Base-by-base conservation (phyloP, 805 yeast genomes). In the Peterozyma xylosa region DNA sequence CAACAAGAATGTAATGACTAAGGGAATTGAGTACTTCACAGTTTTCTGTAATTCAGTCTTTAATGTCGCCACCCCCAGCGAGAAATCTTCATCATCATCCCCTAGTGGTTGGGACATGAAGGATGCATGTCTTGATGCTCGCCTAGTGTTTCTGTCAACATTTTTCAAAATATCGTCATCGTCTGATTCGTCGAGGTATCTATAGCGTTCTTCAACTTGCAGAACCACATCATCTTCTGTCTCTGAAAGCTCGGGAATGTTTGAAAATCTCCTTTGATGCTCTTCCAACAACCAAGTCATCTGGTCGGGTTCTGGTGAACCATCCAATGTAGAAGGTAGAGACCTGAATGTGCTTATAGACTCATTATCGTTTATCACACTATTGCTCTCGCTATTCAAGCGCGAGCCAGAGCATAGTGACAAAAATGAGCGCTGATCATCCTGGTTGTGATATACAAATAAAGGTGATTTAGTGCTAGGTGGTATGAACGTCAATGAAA, bases 1-100 rank as follows among this genome's bases (percentile, higher is more conserved):
- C 45, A 84, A 59, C 38, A 84, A 62, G 53, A 84, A 84, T 2
- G 90, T 83, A 38, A 80, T 61, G 14, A 81, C 69, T 55, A 84
- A 61, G 0, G 90, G 90, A 9, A 67, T 45, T 1, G 80, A 73
- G 54, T 67, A 73, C 36, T 63, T 62, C 35, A 62, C 51, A 11
- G 74, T 56, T 35, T 58, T 63, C 4, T 52, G 37, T 2, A 67
- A 46, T 48, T 71, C 76, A 1, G 44, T 40, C 3, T 39, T 34
- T 1, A 44, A 21, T 1, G 62, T 56, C 2, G 58, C 56, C 2
- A 43, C 39, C 45, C 60, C 67, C 41, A 49, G 35, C 2, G 50
- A 54, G 48, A 64, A 63, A 41, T 64, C 68, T 47, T 64, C 68
- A 10, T 57, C 59, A 2, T 51, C 51, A 2, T 47, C 47, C 11